Evolutionary conservation across 164 flowering plant species (phyloP).

Genomic region (Tetrastigma voinierianum): DNA sequence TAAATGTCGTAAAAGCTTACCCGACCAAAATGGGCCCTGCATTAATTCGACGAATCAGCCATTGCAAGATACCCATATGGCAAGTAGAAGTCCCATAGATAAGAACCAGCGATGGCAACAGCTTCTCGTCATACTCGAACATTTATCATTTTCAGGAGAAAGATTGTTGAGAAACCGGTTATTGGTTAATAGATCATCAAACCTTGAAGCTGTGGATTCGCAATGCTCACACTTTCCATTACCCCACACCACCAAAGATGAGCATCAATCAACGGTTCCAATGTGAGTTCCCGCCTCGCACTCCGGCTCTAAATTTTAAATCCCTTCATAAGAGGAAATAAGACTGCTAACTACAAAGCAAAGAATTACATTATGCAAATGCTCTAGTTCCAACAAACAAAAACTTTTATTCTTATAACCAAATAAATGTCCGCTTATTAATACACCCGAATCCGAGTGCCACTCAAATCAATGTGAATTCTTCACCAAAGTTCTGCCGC

Average conservation of each 20-base stretch:
- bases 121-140: slow-evolving; percentile 44
- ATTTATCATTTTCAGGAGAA: slow-evolving; percentile 35
- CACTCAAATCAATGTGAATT: slow-evolving; percentile 44
- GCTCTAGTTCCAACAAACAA: slow-evolving; percentile 22
- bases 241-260: slow-evolving; percentile 99
- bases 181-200: background rate
- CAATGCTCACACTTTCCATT: slow-evolving; percentile 68
- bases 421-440: slow-evolving; percentile 22
- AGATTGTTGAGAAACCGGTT: background rate
- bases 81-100: slow-evolving; percentile 97
- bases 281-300: slow-evolving; percentile 78
- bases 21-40: slow-evolving; percentile 99
- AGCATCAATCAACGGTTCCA: slow-evolving; percentile 93
- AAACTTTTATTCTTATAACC: slow-evolving; percentile 8
- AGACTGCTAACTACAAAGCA: slow-evolving; percentile 7
- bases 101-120: slow-evolving; percentile 72
- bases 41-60: too few relatives aligned
- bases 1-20: slow-evolving; percentile 30
- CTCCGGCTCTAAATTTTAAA: slow-evolving; percentile 67
- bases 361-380: slow-evolving; percentile 11
- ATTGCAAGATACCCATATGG: slow-evolving; percentile 83
- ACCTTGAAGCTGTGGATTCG: slow-evolving; percentile 54
- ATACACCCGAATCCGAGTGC: slow-evolving; percentile 46
- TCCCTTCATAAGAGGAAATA: slow-evolving; percentile 4
- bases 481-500: slow-evolving; percentile 74